These are phyloP conservation scores for Phanerochaete carnosa DNA, from an alignment of 768 basidiomycete species.

Conservation along the genomic window DNA sequence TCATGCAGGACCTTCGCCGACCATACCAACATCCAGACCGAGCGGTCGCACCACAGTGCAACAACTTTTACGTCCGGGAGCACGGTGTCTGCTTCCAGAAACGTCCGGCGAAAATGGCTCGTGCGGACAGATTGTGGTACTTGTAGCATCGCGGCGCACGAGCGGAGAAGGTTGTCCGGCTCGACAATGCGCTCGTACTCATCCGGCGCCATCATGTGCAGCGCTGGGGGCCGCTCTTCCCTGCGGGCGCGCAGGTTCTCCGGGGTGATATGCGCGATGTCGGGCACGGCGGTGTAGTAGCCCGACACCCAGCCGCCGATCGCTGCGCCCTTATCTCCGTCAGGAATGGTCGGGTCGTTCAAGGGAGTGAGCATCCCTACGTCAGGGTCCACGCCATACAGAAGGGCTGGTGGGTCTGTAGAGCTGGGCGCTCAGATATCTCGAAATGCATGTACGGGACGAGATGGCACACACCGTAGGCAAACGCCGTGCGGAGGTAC, in stretches of 20 bases:
- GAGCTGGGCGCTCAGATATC: too few relatives aligned
- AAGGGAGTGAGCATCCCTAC: background rate
- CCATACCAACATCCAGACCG: background rate
- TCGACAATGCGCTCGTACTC: background rate
- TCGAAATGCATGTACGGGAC: too few relatives aligned
- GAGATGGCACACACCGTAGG: background rate
- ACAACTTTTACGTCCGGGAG: background rate
- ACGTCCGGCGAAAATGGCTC: background rate
- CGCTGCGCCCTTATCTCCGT: background rate
- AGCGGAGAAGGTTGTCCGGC: background rate
- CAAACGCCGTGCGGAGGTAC: background rate
- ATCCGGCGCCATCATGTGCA: background rate
- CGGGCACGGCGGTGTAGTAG: background rate
- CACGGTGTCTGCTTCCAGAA: background rate
- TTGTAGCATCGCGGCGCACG: background rate
- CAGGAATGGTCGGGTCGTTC: conserved; percentile 1
- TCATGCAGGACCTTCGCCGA: background rate
- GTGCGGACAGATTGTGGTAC: background rate
- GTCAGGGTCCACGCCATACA: background rate
- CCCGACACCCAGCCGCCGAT: background rate
- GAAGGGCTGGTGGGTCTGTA: background rate
- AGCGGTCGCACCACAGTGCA: background rate
- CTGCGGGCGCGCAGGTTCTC: background rate
- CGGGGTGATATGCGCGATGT: background rate
- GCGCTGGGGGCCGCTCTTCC: background rate